Conservation (phyloP, 2,329 filamentous ascomycete genomes). For the Monosporascus cannonballus region DNA sequence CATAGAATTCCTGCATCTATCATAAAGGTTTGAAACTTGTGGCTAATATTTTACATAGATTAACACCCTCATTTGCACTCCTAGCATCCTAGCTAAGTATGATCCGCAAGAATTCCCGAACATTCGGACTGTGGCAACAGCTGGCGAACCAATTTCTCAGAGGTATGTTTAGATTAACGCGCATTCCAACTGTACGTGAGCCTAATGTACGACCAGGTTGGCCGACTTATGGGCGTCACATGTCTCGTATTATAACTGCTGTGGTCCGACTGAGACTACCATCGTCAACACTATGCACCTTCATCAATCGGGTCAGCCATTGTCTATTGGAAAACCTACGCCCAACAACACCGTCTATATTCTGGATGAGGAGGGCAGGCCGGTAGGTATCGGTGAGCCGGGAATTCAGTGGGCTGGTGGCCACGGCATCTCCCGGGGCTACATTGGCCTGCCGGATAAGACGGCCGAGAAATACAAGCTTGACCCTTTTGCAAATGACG, state of each 20-base stretch:
- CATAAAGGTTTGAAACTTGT: neutral
- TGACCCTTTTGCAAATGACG: constrained; percentile 46
- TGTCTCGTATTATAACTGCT: constrained; percentile 48
- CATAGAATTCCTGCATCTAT: neutral
- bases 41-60: constrained; percentile 25
- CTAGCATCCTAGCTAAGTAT: constrained; percentile 47
- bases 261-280: constrained; percentile 54
- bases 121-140: constrained; percentile 46
- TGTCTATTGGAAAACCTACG: constrained; percentile 50
- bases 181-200: neutral
- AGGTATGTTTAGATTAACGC: constrained; percentile 25
- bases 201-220: constrained; percentile 27
- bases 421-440: constrained; percentile 47
- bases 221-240: constrained; percentile 49
- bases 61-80: constrained; percentile 49
- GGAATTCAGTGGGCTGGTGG: constrained; percentile 55
- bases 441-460: constrained; percentile 45
- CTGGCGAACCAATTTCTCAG: constrained; percentile 45
- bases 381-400: constrained; percentile 39
- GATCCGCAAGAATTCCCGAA: constrained; percentile 39
- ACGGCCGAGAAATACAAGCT: constrained; percentile 42
- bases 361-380: constrained; percentile 39
- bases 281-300: constrained; percentile 52
- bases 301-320: constrained; percentile 36
- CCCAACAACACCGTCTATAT: constrained; percentile 53